Percentiles rank a stretch among this genome's conserved stretches.
phyloP scores from a whole-genome alignment of 2,329 filamentous ascomycete genomes.

The Colletotrichum sp. region DNA sequence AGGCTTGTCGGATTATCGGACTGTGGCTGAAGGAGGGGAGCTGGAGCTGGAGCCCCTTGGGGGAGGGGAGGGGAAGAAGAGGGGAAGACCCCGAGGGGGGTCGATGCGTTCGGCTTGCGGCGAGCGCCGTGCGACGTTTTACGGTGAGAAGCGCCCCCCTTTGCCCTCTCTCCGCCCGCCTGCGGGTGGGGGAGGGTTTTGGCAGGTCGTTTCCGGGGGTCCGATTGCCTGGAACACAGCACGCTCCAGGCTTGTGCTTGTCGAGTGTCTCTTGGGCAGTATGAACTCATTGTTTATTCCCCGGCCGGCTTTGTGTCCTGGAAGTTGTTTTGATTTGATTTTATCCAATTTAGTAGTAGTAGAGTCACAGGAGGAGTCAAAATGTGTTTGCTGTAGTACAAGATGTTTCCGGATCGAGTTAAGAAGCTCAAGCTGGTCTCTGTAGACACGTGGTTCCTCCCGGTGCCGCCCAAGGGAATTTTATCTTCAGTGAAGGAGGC shows the following conservation, averaged over 20 bases:
- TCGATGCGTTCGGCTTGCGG: constrained; percentile 15
- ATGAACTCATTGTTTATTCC: background rate
- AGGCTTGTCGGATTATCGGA: background rate
- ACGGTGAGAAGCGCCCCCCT: constrained; percentile 6
- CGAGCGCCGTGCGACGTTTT: constrained; percentile 23
- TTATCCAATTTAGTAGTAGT: background rate
- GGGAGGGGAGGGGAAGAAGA: background rate
- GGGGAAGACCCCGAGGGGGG: background rate
- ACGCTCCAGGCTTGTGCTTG: background rate
- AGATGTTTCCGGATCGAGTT: background rate
- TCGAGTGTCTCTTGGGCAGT: background rate
- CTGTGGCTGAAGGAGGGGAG: background rate
- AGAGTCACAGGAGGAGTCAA: background rate
- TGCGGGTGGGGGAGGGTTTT: background rate
- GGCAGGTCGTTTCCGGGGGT: background rate
- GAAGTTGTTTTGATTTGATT: background rate
- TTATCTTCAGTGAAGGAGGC: background rate
- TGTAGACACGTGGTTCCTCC: background rate
- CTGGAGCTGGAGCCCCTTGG: background rate
- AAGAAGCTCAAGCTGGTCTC: background rate
- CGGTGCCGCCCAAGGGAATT: background rate
- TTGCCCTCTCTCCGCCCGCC: background rate
- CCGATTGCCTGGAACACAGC: background rate
- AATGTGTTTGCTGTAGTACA: background rate
- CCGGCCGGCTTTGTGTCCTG: background rate